Evolutionary conservation across 192 early-diverging fungal species (phyloP).

Genomic region (Gorgonomyces haynaldii): DNA sequence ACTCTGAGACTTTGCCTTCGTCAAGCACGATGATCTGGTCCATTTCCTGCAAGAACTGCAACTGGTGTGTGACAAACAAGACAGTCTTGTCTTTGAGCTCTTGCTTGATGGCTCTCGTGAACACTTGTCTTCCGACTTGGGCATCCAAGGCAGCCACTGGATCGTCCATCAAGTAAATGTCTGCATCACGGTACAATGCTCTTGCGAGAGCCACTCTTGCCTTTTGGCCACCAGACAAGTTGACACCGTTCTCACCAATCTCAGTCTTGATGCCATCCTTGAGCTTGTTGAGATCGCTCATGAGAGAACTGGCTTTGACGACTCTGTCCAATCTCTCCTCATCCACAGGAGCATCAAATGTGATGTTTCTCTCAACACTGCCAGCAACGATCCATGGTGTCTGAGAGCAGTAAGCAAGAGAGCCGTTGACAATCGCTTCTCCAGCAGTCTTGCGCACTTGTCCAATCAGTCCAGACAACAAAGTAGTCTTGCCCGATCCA

Average conservation of each 20-base stretch:
- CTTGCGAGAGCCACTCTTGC: conserved; percentile 29
- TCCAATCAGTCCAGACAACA: conserved; percentile 41
- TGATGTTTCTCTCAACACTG: conserved; percentile 23
- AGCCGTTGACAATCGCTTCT: conserved; percentile 29
- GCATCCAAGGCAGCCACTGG: conserved; percentile 76
- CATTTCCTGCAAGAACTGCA: conserved; percentile 55
- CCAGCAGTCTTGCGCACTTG: conserved; percentile 53
- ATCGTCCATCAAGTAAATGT: conserved; percentile 47
- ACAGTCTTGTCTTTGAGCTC: conserved; percentile 59
- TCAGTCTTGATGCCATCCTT: conserved; percentile 67
- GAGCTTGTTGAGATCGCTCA: conserved; percentile 64
- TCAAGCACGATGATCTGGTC: conserved; percentile 57
- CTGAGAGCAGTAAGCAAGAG: conserved; percentile 22
- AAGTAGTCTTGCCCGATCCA: conserved; percentile 31
- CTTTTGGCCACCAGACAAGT: conserved; percentile 16
- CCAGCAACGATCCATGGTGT: conserved; percentile 23
- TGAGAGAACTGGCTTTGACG: conserved; percentile 54
- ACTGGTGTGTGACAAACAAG: conserved; percentile 63
- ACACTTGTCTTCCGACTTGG: conserved; percentile 48
- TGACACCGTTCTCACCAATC: conserved; percentile 52
- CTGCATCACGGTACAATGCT: conserved; percentile 50
- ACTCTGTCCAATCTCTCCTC: conserved; percentile 11
- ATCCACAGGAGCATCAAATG: conserved; percentile 11
- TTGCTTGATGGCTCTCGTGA: conserved; percentile 53
- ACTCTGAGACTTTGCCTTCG: conserved; percentile 49